Conservation (phyloP, 495 filamentous ascomycete species). For the Trichoderma reesei region DNA sequence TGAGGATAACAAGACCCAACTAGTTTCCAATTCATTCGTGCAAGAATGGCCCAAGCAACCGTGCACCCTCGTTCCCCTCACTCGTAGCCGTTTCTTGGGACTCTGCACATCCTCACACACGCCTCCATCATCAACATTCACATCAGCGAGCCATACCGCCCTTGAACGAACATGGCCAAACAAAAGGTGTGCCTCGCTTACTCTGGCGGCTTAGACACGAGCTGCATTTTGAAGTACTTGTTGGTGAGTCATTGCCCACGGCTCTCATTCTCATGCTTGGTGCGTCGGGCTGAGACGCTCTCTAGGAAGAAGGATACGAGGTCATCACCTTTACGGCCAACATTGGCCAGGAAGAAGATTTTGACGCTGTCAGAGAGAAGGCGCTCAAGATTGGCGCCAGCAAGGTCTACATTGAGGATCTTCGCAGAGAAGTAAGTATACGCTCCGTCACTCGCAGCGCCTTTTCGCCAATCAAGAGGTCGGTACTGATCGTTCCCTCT, state of each 20-base stretch:
- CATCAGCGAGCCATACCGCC: neutral
- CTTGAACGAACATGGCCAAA: neutral
- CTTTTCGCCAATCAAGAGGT: neutral
- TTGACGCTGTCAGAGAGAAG: constrained; percentile 47
- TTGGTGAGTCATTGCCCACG: constrained; percentile 38
- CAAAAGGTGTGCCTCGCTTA: constrained; percentile 8
- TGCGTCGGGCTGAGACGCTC: neutral
- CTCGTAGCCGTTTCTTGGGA: neutral
- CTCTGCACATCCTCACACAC: neutral
- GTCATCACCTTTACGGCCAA: constrained; percentile 42
- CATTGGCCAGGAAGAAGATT: constrained; percentile 42
- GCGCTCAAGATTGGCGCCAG: constrained; percentile 60
- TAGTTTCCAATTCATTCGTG: neutral
- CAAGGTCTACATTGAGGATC: constrained; percentile 53
- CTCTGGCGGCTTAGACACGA: constrained; percentile 56
- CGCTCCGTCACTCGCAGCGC: neutral
- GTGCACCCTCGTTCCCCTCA: neutral
- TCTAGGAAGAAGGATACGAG: constrained; percentile 8
- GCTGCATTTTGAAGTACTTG: constrained; percentile 47
- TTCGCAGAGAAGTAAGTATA: constrained; percentile 45
- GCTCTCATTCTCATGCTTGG: constrained; percentile 10
- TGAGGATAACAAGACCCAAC: neutral
- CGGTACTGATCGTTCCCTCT: neutral
- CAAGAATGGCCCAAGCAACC: neutral
- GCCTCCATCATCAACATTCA: neutral